A percentile compares a stretch with the other conserved stretches of the same genome.
Conservation (phyloP, 768 basidiomycete genomes). For the Hypholoma fasciculare region DNA sequence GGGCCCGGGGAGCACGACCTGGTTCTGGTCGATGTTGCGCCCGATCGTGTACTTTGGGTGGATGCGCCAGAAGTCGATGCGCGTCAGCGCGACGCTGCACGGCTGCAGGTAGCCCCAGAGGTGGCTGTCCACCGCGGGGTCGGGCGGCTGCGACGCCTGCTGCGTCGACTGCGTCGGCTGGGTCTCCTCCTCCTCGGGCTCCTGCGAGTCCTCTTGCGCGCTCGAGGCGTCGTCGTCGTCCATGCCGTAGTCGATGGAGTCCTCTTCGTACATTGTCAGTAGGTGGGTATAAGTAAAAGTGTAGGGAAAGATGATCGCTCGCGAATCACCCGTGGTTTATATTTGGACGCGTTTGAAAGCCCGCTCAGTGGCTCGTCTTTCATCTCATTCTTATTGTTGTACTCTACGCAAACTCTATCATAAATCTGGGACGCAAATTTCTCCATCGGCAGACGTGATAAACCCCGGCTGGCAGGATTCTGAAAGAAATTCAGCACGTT, state of each 20-base stretch:
- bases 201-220: constrained; percentile 24
- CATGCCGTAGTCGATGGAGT: constrained; percentile 17
- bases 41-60: constrained; percentile 54
- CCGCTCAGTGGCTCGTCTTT: constrained; percentile 20
- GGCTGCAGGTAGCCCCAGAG: constrained; percentile 78
- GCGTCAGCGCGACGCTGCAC: constrained; percentile 47
- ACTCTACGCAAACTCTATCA: neutral
- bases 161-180: constrained; percentile 49
- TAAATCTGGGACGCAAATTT: constrained; percentile 15
- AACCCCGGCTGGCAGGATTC: constrained; percentile 22
- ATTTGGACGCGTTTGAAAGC: constrained; percentile 30
- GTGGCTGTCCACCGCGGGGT: constrained; percentile 31
- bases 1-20: constrained; percentile 61
- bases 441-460: constrained; percentile 14
- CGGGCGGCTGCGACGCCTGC: constrained; percentile 35
- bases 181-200: constrained; percentile 23
- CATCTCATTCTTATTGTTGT: neutral
- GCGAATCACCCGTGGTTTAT: constrained; percentile 18
- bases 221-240: constrained; percentile 24
- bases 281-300: constrained; percentile 6
- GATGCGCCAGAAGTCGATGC: constrained; percentile 64
- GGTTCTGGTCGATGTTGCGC: constrained; percentile 47
- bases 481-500: neutral
- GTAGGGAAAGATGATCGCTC: constrained; percentile 5
- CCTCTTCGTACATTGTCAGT: constrained; percentile 18